Conservation (phyloP, 305 asterid species). For the Rubia balearica region DNA sequence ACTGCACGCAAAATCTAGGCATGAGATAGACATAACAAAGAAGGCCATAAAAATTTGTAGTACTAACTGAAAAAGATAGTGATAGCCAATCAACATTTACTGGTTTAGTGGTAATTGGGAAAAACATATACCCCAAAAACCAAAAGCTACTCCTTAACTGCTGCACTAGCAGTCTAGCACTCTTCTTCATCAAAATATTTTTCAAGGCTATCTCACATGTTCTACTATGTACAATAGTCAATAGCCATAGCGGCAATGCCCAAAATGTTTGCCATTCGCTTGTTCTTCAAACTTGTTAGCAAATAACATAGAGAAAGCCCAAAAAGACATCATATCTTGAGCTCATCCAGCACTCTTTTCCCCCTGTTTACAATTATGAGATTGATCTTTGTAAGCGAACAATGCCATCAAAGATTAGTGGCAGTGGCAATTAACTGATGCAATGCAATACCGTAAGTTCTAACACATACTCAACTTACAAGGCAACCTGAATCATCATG, state of each 20-base stretch:
- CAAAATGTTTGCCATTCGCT: not conserved
- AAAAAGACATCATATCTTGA: constrained; percentile 14
- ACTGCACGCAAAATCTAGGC: too few species aligned
- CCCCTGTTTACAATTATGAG: constrained; percentile 24
- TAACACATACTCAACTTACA: too few species aligned
- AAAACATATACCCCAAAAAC: too few species aligned
- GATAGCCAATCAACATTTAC: not conserved
- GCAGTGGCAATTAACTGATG: not conserved
- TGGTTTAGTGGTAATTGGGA: too few species aligned
- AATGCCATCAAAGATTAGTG: not conserved
- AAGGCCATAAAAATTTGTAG: not conserved
- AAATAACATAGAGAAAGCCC: not conserved
- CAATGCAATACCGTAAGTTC: not conserved
- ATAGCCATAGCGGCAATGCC: not conserved
- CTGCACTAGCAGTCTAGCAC: not conserved
- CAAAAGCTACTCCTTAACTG: too few species aligned
- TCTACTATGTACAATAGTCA: not conserved
- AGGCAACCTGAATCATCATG: not conserved
- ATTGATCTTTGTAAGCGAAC: not conserved
- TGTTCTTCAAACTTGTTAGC: not conserved
- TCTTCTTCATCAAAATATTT: too few species aligned
- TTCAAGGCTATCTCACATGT: too few species aligned
- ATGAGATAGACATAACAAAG: not conserved
- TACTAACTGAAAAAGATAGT: not conserved
- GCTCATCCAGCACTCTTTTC: constrained; percentile 5